Percentiles rank a stretch among this genome's conserved stretches.
Conservation (phyloP, 2,329 filamentous ascomycete genomes). For the Akanthomyces dipterigenus region DNA sequence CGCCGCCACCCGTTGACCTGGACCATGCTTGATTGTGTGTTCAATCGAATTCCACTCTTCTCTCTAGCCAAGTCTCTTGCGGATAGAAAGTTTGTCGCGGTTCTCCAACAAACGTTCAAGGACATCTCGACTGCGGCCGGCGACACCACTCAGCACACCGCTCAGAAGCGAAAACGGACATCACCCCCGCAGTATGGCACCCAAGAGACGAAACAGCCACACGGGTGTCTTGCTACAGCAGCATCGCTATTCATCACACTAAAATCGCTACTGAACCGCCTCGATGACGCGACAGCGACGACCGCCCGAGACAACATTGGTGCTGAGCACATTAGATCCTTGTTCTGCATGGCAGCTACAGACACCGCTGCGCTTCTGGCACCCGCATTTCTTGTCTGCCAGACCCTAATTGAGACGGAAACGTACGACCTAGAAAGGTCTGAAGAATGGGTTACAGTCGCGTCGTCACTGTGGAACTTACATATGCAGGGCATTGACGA, state of each 20-base stretch:
- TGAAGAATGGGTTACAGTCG: slow-evolving; percentile 40
- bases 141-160: slow-evolving; percentile 20
- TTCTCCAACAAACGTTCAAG: slow-evolving; percentile 59
- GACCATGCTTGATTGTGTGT: slow-evolving; percentile 54
- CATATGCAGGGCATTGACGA: slow-evolving; percentile 45
- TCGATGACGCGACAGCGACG: slow-evolving; percentile 28
- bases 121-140: slow-evolving; percentile 40
- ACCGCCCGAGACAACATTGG: slow-evolving; percentile 43
- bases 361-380: slow-evolving; percentile 41
- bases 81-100: slow-evolving; percentile 59
- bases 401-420: slow-evolving; percentile 28
- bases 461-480: slow-evolving; percentile 45
- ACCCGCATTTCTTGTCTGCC: slow-evolving; percentile 40
- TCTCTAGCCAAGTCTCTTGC: slow-evolving; percentile 65
- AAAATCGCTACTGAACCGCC: slow-evolving; percentile 38
- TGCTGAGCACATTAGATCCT: slow-evolving; percentile 50
- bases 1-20: slow-evolving; percentile 52
- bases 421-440: slow-evolving; percentile 30
- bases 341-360: slow-evolving; percentile 44
- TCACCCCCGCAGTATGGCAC: slow-evolving; percentile 31
- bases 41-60: slow-evolving; percentile 60
- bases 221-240: slow-evolving; percentile 39
- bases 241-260: slow-evolving; percentile 43
- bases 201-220: slow-evolving; percentile 30
- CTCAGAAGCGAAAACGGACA: slow-evolving; percentile 42